Percentiles rank a stretch among this genome's conserved stretches.
These are phyloP conservation scores for Solanum ahanhuiri DNA, from an alignment of 257 asterid genomes.

Conservation along the genomic window DNA sequence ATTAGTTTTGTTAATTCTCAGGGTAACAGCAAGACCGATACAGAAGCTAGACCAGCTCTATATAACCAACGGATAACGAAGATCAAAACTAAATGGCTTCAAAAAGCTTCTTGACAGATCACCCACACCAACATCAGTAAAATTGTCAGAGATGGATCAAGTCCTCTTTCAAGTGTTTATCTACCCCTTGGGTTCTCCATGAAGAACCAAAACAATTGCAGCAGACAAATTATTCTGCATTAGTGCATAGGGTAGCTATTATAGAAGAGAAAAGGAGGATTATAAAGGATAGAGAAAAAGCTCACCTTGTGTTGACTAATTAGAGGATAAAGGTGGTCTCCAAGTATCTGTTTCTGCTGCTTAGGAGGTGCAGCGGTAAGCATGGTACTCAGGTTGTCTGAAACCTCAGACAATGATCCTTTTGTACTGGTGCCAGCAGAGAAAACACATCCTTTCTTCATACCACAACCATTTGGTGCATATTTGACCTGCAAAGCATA, in stretches of 20 bases:
- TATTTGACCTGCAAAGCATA: slow-evolving; percentile 18
- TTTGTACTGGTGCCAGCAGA: slow-evolving; percentile 8
- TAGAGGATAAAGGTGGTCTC: slow-evolving; percentile 71
- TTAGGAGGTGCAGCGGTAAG: slow-evolving; percentile 62
- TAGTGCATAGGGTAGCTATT: not conserved
- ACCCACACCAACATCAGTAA: not conserved
- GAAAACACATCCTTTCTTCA: slow-evolving; percentile 18
- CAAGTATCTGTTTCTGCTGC: slow-evolving; percentile 64
- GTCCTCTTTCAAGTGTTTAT: not conserved
- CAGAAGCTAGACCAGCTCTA: not conserved
- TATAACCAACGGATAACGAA: not conserved
- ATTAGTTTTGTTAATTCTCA: not conserved
- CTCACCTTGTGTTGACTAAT: slow-evolving; percentile 58
- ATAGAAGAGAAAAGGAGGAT: not conserved
- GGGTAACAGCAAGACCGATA: not conserved
- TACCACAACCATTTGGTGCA: slow-evolving; percentile 16
- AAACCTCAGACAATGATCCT: slow-evolving; percentile 33
- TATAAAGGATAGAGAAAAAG: not conserved
- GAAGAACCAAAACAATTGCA: not conserved
- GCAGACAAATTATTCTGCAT: not conserved
- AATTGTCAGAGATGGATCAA: not conserved
- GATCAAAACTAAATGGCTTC: not conserved
- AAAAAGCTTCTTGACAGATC: not conserved
- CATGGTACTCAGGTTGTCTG: slow-evolving; percentile 53
- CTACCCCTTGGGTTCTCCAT: not conserved